Base-by-base conservation (phyloP, 2,329 filamentous ascomycete genomes). In the Sclerotinia subarctica region DNA sequence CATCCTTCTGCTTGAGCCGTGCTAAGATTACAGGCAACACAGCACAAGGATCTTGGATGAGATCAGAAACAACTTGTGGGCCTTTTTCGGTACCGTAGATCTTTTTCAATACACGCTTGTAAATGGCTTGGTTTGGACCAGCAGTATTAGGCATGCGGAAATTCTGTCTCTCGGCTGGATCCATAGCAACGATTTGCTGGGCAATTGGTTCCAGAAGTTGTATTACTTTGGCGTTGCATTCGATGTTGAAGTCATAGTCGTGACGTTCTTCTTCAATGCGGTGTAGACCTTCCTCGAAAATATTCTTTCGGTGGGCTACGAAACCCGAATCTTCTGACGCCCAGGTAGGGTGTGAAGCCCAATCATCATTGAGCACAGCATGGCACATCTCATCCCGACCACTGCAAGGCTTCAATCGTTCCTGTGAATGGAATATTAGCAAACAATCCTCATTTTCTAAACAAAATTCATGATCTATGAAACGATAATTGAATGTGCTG, bases 341-440 rank as follows among this genome's bases (percentile, higher is more conserved):
- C 95, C 95, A 99, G 0, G 95, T 99, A 4, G 95, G 95, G 80
- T 99, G 95, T 35, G 94, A 98, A 2, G 95, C 95, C 95, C 95
- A 99, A 73, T 97, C 92, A 74, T 99, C 95, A 73, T 99, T 99
- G 66, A 99, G 83, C 0, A 99, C 94, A 32, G 90, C 90, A 73
- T 92, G 90, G 80, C 95, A 99, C 73, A 99, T 89, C 78, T 97
- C 93, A 76, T 99, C 95, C 57, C 95, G 91, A 15, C 95, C 95
- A 76, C 92, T 95, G 81, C 95, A 99, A 0, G 90, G 88, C 81
- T 96, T 96, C 69, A 95, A 88, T 15, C 93, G 90, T 78, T 98
- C 95, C 82, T 86, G 68, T 8, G 35, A 65, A 24, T 65, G 19
- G 7, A 57, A 63, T 32, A 24, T 65, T 59, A 63, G 66, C 68